Base-by-base conservation (phyloP, 495 filamentous ascomycete genomes). In the Hypoxylon cercidicola region DNA sequence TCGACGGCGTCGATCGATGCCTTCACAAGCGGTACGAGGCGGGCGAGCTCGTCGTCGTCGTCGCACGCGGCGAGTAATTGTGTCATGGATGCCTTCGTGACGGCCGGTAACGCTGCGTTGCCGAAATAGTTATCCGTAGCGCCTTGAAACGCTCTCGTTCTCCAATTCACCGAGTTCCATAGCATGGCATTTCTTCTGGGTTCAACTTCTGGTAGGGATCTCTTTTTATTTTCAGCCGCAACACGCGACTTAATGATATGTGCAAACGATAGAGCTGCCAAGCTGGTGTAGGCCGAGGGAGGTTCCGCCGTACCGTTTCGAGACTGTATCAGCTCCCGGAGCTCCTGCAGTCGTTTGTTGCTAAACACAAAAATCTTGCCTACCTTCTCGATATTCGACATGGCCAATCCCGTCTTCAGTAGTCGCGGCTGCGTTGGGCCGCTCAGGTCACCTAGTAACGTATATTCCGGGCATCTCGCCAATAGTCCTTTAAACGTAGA, bases 291-390 rank as follows among this genome's bases (percentile, higher is more conserved):
- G 30, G 67, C 65, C 16, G 74, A 72, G 8, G 74, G 72, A 18
- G 48, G 60, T 34, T 66, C 55, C 23, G 25, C 43, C 39, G 57
- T 49, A 16, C 59, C 46, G 34, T 70, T 72, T 53, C 23, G 49
- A 18, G 44, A 34, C 23, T 37, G 60, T 15, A 73, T 55, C 16
- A 69, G 37, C 28, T 73, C 45, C 30, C 71, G 60, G 4, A 75
- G 66, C 58, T 72, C 49, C 34, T 58, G 44, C 19, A 75, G 50
- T 37, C 66, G 63, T 34, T 67, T 32, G n/a, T 63, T 60, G 11
- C 43, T 68, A 50, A 77, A 76, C 18, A 75, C 67, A 60, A 77
- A 77, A 21, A 76, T 75, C 50, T 66, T 77, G 66, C 72, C 72
- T 49, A 63, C 61, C 41, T 64, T 74, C 48, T 68, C 46, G 32